phyloP scores from a whole-genome alignment of 306 rosid genomes.

The Vigna angularis region DNA sequence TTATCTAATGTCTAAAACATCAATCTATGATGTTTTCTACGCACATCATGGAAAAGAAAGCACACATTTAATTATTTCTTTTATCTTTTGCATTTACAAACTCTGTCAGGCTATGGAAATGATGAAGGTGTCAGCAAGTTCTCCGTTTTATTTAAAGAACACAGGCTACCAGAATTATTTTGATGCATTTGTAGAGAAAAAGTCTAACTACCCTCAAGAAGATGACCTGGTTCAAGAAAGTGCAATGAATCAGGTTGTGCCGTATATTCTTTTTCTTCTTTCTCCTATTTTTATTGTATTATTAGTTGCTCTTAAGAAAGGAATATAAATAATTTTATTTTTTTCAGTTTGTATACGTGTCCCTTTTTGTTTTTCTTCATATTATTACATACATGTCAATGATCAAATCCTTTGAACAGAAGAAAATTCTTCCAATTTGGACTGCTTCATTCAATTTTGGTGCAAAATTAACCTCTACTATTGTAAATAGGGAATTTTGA shows the following conservation, averaged over 20 bases:
- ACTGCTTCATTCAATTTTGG: conserved; percentile 8
- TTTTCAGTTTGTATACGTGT: conserved; percentile 6
- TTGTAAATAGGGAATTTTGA: background rate
- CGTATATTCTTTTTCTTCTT: conserved; percentile 69
- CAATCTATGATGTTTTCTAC: conserved; percentile 2
- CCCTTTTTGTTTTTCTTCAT: conserved; percentile 30
- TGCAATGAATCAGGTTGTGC: conserved; percentile 58
- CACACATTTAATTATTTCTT: background rate
- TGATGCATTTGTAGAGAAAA: conserved; percentile 81
- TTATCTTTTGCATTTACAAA: conserved; percentile 21
- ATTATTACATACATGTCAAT: background rate
- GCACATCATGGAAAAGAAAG: background rate
- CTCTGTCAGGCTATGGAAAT: conserved; percentile 92
- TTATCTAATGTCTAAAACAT: conserved; percentile 18
- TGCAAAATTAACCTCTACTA: background rate
- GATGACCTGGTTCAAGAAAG: conserved; percentile 60
- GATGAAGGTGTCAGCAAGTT: conserved; percentile 67
- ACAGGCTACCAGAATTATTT: conserved; percentile 71
- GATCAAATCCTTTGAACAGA: conserved; percentile 20
- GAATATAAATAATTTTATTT: conserved; percentile 47
- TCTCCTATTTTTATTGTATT: conserved; percentile 80
- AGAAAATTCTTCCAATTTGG: conserved; percentile 20
- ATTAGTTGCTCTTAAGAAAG: conserved; percentile 71
- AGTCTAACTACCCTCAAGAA: conserved; percentile 51
- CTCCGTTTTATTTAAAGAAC: conserved; percentile 62